A percentile compares a stretch with the other conserved stretches of the same genome.
phyloP scores from a whole-genome alignment of 495 filamentous ascomycete genomes.

The Thozetella sp. region DNA sequence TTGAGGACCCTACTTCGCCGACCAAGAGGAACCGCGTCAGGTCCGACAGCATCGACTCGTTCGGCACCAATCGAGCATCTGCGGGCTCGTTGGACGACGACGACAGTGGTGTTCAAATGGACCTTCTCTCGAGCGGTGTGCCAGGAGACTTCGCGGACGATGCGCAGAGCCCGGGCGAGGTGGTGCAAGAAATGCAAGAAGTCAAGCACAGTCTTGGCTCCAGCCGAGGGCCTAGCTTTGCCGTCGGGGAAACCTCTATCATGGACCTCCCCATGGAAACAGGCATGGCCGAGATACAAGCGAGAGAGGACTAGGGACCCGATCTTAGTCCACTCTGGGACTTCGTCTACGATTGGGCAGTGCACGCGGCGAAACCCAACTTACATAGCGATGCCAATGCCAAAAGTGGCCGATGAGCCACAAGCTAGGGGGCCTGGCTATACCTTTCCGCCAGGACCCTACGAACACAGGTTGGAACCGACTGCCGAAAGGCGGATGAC shows the following conservation, averaged over 20 bases:
- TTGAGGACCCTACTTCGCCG: conserved; percentile 4
- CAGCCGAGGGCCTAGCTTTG: neutral
- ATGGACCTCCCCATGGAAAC: conserved; percentile 2
- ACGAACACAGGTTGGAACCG: too few relatives aligned
- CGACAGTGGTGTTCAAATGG: neutral
- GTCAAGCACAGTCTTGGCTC: neutral
- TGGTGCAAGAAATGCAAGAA: neutral
- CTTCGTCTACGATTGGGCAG: neutral
- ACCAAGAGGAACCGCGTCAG: conserved; percentile 22
- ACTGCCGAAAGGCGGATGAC: too few relatives aligned
- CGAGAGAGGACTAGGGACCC: neutral
- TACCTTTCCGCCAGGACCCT: too few relatives aligned
- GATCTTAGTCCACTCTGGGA: neutral
- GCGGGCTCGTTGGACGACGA: conserved; percentile 25
- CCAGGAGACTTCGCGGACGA: neutral
- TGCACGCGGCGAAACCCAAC: neutral
- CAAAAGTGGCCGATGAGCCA: too few relatives aligned
- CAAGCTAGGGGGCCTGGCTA: too few relatives aligned
- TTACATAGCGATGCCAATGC: neutral
- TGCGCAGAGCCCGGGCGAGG: neutral
- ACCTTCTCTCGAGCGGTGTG: neutral
- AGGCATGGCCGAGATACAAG: neutral
- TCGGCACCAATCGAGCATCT: conserved; percentile 36
- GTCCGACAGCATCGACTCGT: conserved; percentile 29
- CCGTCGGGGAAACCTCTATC: neutral